phyloP scores from a whole-genome alignment of 202 grass and related monocot species.

The Zizania palustris region DNA sequence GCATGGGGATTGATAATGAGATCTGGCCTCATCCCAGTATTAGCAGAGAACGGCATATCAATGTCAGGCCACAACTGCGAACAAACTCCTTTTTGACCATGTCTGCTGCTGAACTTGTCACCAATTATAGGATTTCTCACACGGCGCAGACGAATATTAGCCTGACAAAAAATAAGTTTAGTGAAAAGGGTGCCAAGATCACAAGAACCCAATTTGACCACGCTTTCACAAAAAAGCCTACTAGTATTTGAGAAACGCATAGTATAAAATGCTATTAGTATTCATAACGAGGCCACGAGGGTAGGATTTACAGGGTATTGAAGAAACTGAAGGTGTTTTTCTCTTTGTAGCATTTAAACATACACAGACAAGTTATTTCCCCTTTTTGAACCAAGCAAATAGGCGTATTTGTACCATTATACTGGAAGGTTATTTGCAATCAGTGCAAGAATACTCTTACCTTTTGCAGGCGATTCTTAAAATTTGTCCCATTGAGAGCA shows the following conservation, averaged over 20 bases:
- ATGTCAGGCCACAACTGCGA: constrained; percentile 96
- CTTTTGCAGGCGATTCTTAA: constrained; percentile 74
- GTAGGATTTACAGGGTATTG: background rate
- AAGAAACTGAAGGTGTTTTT: constrained; percentile 17
- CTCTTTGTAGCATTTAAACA: constrained; percentile 5
- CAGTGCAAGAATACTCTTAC: constrained; percentile 43
- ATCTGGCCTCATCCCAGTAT: constrained; percentile 96
- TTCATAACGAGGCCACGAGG: constrained; percentile 18
- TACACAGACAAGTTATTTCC: background rate
- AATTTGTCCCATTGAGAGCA: constrained; percentile 69
- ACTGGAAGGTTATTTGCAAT: constrained; percentile 6
- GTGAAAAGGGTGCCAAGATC: constrained; percentile 8
- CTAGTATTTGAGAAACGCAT: constrained; percentile 8
- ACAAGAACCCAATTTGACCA: constrained; percentile 30
- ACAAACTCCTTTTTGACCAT: constrained; percentile 98
- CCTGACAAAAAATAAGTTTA: constrained; percentile 54
- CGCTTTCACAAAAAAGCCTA: constrained; percentile 16
- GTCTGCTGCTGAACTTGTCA: constrained; percentile 98
- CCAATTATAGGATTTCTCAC: constrained; percentile 92
- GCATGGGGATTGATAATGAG: constrained; percentile 97
- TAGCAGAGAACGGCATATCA: constrained; percentile 97
- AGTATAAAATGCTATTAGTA: constrained; percentile 5
- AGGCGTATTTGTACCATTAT: constrained; percentile 12
- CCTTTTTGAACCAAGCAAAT: constrained; percentile 1
- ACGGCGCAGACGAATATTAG: constrained; percentile 78